Evolutionary conservation across 306 rosid genomes (phyloP), one percentile per base, ranked within the genome.

Genomic region (Fragaria iinumae): DNA sequence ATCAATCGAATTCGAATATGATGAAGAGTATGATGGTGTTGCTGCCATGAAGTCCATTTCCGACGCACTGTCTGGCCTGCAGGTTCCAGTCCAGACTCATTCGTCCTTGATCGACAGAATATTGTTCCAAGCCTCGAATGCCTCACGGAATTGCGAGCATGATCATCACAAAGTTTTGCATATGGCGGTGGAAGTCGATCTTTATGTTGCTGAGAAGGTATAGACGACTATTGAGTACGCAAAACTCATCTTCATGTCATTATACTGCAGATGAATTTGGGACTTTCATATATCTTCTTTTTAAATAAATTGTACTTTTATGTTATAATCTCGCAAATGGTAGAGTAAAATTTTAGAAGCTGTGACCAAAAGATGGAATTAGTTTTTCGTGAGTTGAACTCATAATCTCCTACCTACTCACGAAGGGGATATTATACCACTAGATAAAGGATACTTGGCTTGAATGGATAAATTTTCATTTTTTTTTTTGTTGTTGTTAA

Each of bases 1-100:
- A 14, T 21, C 64, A 57, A 23, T 21, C 32, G 32, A 10, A 4
- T 57, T 57, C 64, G 5, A 23, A 2, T 57, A 57, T 11, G 64
- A 56, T 9, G 32, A 57, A 57, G 63, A n/a, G 3, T n/a, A 8
- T 56, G 62, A 57, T 10, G 29, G 1, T 11, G 64, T 21, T 10
- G 29, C 64, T 57, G 64, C 32, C 16, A 57, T 10, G 32, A 57
- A 23, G 64, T 23, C 64, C 64, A 57, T 57, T 57, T 57, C 64
- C 6, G 64, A 23, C 32, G 32, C 32, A 57, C 64, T 57, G 2
- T 57, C 32, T 10, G 16, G 13, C 64, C 32, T 57, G 32, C 32
- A 21, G 64, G 64, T 57, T 57, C 64, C 64, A 57, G 13, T 57
- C 64, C 34, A 57, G 64, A 57, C 64, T 57, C 64, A 57, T 57